Conservation (phyloP, 805 yeast species). For the Gaillardinia entomophila region DNA sequence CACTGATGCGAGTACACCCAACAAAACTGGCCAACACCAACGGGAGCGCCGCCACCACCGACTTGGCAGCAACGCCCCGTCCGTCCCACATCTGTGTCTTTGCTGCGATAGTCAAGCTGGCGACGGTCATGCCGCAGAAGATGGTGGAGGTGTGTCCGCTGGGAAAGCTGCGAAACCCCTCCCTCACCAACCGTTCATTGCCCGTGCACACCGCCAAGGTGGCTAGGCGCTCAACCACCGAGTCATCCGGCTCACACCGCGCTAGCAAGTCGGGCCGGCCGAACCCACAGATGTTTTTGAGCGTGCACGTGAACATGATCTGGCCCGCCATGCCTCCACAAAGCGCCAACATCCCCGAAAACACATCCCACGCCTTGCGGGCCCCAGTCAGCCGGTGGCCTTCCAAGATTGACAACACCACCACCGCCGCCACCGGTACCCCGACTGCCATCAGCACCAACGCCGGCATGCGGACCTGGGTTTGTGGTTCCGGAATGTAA, state of each 20-base stretch:
- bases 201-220: too few relatives aligned
- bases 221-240: too few relatives aligned
- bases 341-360: slow-evolving; percentile 27
- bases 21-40: slow-evolving; percentile 26
- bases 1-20: slow-evolving; percentile 41
- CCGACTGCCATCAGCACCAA: slow-evolving; percentile 22
- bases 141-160: slow-evolving; percentile 25
- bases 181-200: too few relatives aligned
- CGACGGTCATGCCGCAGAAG: slow-evolving; percentile 28
- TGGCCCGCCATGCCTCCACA: slow-evolving; percentile 34
- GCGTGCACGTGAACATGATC: slow-evolving; percentile 27
- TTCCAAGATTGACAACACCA: slow-evolving; percentile 10
- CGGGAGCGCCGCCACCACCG: slow-evolving; percentile 28
- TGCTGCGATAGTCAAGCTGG: slow-evolving; percentile 27
- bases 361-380: slow-evolving; percentile 36
- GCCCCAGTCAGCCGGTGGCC: slow-evolving; percentile 7
- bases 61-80: slow-evolving; percentile 27
- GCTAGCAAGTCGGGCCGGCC: slow-evolving; percentile 23
- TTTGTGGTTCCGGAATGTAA: slow-evolving; percentile 26
- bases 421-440: slow-evolving; percentile 25
- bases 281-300: slow-evolving; percentile 22
- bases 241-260: slow-evolving; percentile 19
- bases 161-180: slow-evolving; percentile 24
- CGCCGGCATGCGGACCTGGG: slow-evolving; percentile 24
- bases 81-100: slow-evolving; percentile 29